Evolutionary conservation across 1,284 basidiomycete species (phyloP).

Genomic region (Laetiporus sulphureus): DNA sequence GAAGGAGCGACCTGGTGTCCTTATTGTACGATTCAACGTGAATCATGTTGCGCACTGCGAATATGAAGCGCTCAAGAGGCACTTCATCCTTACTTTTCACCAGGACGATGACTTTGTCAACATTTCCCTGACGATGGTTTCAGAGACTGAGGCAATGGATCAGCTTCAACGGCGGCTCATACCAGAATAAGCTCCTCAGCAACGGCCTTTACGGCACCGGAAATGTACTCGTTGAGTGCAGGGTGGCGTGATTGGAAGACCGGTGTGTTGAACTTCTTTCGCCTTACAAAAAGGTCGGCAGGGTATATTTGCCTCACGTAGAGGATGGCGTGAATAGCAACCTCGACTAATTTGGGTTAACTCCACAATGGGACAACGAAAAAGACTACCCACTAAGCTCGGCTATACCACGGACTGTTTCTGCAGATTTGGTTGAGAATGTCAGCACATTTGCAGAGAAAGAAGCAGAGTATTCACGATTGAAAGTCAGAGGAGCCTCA

Average conservation of each 20-base stretch:
- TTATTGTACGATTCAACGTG: slow-evolving; percentile 60
- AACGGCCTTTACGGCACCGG: slow-evolving; percentile 71
- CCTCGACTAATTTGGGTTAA: slow-evolving; percentile 73
- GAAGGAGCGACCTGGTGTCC: slow-evolving; percentile 44
- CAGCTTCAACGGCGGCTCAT: slow-evolving; percentile 3
- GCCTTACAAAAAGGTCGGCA: slow-evolving; percentile 76
- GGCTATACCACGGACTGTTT: slow-evolving; percentile 50
- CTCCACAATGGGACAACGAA: too few species aligned
- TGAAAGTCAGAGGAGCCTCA: slow-evolving; percentile 26
- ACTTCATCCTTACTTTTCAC: slow-evolving; percentile 75
- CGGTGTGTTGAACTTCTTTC: slow-evolving; percentile 84
- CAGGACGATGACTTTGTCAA: slow-evolving; percentile 72
- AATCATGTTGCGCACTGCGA: slow-evolving; percentile 68
- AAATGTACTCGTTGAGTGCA: slow-evolving; percentile 81
- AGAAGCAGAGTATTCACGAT: slow-evolving; percentile 19
- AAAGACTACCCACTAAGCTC: slow-evolving; percentile 50
- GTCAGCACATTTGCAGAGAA: background rate
- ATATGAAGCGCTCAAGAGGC: slow-evolving; percentile 76
- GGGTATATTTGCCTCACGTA: slow-evolving; percentile 91
- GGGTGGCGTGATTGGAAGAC: slow-evolving; percentile 92
- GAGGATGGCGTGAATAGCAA: slow-evolving; percentile 87
- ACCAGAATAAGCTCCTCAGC: slow-evolving; percentile 70
- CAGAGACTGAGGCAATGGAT: background rate
- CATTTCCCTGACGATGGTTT: slow-evolving; percentile 44
- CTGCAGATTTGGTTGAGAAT: slow-evolving; percentile 29